Base-by-base conservation (phyloP, 768 basidiomycete genomes). In the Tulasnella sp. region DNA sequence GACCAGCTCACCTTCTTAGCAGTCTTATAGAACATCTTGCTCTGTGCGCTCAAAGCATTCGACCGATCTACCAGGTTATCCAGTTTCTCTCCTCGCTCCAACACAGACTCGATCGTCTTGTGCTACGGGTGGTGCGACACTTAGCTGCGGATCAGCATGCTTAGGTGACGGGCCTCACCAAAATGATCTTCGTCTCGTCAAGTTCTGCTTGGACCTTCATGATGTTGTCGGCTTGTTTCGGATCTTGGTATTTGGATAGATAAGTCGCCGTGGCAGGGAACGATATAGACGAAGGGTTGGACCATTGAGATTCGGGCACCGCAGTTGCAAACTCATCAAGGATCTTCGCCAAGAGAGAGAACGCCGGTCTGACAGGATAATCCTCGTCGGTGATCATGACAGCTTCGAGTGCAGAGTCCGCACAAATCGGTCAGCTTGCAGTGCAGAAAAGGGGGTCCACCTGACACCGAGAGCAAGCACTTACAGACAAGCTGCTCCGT, bases 11-110 rank as follows among this genome's bases (percentile, higher is more conserved):
- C 95, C 90, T 95, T 96, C 90, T 98, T 98, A 1, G 96, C 94
- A 8, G 95, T 97, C 90, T 98, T 97, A 84, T 98, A 98, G 80
- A 99, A 99, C 90, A 93, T 91, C 88, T 98, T 98, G 82, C 88
- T 93, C 82, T 95, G 93, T 17, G 87, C 83, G 42, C 94, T 93
- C 71, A 98, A 81, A 39, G 90, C 89, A 78, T 92, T 89, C 71
- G 95, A 97, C 42, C 95, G 87, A 77, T 98, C 95, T 14, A 98
- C 96, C 9, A 98, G 83, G 79, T 93, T 93, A 80, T 98, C 95
- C 62, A 99, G 84, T 82, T 94, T 95, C 86, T 98, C 96, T 59
- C 97, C 97, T 14, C 97, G 88, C 79, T 95, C 89, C 47, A 99
- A 85, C 11, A 99, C 95, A 3, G 92, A 93, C 79, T 99, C 97